Evolutionary conservation across 768 basidiomycete genomes (phyloP), one percentile per base, ranked within the genome.

Genomic region (Hysterangium stoloniferum): DNA sequence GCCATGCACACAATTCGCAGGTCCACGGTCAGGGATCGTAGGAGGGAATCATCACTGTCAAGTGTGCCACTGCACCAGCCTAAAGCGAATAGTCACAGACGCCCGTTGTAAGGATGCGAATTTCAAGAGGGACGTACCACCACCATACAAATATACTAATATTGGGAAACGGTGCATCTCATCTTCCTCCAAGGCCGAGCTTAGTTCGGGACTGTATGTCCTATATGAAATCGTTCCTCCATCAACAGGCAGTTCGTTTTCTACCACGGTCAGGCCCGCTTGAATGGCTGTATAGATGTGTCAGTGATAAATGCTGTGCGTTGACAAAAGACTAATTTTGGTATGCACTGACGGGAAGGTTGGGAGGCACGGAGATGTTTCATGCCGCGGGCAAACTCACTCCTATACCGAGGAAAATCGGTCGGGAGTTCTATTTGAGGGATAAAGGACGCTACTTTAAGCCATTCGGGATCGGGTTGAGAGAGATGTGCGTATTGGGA

Each of bases 11-110:
- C 45, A 13, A 57, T 34, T n/a, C 53, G 51, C 8, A 54, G 33
- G 6, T 54, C 55, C 1, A 44, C 44, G 35, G 53, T 54, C 29
- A 56, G 31, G 27, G 37, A 46, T 11, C 57, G 54, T 20, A 55
- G 38, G 25, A 45, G 45, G 11, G 29, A 41, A 40, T 58, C 61
- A 22, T 61, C 58, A 20, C 33, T 36, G 8, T 59, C 55, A 20
- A 60, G 17, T 7, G 40, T 37, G 1, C 59, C 57, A 6, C 25
- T 12, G 20, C 13, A 22, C 13, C 24, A 46, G 11, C 45, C 40
- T 41, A 7, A 3, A 37, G 35, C n/a, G 35, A n/a, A 20, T 37
- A 5, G 35, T 20, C n/a, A 7, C n/a, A 37, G 35, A 37, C n/a
- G 35, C 13, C 13, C 22, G 11, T 41, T 22, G 11, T 17, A 17